Base-by-base conservation (phyloP, 2,329 filamentous ascomycete species). In the Paraphaeosphaeria sporulosa region DNA sequence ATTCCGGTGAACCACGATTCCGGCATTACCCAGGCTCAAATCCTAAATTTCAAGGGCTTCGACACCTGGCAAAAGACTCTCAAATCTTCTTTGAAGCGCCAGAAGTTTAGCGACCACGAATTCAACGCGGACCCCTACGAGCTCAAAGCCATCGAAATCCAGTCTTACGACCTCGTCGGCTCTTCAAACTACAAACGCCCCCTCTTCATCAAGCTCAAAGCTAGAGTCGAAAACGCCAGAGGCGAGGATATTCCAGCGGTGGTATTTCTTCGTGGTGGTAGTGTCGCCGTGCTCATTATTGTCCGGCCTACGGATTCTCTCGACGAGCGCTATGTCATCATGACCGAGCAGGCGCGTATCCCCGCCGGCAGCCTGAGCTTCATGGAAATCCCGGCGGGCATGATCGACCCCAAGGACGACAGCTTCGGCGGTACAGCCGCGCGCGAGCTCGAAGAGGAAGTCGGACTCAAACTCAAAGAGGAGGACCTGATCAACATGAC, bases 331-430 rank as follows among this genome's bases (percentile, higher is more conserved):
- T 74, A 80, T 43, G 83, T 81, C 3, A 78, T 87, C 30, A 66
- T 87, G 21, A 85, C 84, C 0, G 72, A 85, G n/a, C 85, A 87
- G 63, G 83, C 84, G 23, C 80, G 85, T 21, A 81, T 86, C 4
- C 80, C 84, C 0, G 82, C 83, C 0, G 83, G 83, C 2, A 83
- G 36, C 36, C 12, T 40, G 81, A 4, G 74, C 85, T 83, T 86
- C 60, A 62, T 79, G 12, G 85, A 87, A 67, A 80, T 87, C 12
- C 85, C 85, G 36, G 36, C 36, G 15, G 36, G 36, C 12, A 86
- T 86, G 83, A 75, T 86, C 2, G 85, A 86, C 61, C 36, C 36
- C 13, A 38, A 43, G 15, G 25, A 46, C 4, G 21, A 27, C 13
- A 44, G 43, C 13, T 43, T 46, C 21, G 32, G 12, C 6, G 54